Evolutionary conservation across 1,284 basidiomycete genomes (phyloP), one percentile per base, ranked within the genome.

Genomic region (Gomphus sp.): DNA sequence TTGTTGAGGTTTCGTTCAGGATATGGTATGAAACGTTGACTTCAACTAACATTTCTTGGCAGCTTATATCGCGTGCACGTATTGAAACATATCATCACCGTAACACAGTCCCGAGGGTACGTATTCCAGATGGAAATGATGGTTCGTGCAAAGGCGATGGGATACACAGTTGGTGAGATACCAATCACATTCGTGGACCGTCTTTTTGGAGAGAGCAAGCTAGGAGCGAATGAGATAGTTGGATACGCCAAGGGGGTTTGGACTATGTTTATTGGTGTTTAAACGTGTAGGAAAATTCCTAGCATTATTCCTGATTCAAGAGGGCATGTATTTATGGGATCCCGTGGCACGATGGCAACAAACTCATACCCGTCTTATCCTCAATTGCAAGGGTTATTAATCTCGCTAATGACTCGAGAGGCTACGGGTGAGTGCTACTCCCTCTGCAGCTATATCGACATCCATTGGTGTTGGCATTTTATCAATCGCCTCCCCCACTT

Each of bases 101-200:
- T 87, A 63, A 92, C 89, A 8, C 81, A 87, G 62, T 92, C 89
- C 16, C 89, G 90, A 64, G 93, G 93, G 2, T 96, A 95, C 67
- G 93, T 96, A 14, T 95, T 96, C 77, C 93, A 96, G 75, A 96
- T 96, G 93, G 93, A 96, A 72, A 95, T 95, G 82, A 93, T 95
- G 79, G 93, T 93, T 31, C 83, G 93, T 4, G 93, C 93, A 2
- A 79, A 85, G 51, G 81, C 88, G 1, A 73, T 89, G 54, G 91
- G 90, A 7, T 95, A 92, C 72, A 81, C 80, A 5, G 83, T 96
- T 1, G 93, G 91, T 11, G 93, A 96, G 70, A 82, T 95, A 50
- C 93, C 93, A 0, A 96, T 96, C 66, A 95, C 91, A 1, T 96
- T 96, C 69, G 92, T 93, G 37, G 93, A 96, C 73, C 81, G 93